Percentiles rank a stretch among this genome's conserved stretches.
These are phyloP conservation scores for Diaporthe citriasiana DNA, from an alignment of 2,329 filamentous ascomycete species.

Conservation along the genomic window DNA sequence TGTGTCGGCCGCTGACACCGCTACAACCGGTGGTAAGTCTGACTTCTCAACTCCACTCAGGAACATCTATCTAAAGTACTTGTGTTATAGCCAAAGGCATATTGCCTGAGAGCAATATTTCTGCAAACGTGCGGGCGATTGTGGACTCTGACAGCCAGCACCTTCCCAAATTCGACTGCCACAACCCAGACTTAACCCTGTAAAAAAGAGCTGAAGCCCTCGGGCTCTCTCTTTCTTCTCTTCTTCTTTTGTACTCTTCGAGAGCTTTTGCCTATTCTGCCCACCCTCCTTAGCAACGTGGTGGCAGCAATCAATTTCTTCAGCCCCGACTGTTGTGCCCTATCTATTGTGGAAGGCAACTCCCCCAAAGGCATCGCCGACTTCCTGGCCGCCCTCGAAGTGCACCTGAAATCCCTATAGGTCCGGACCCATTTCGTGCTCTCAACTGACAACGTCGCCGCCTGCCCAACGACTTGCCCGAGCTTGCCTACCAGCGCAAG, in stretches of 20 bases:
- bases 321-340: slow-evolving; percentile 62
- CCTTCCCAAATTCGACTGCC: neutral
- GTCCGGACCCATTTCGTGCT: slow-evolving; percentile 55
- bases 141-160: neutral
- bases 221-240: slow-evolving; percentile 40
- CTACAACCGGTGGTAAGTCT: neutral
- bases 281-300: slow-evolving; percentile 59
- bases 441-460: slow-evolving; percentile 60
- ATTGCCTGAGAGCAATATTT: neutral
- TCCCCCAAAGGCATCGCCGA: slow-evolving; percentile 65
- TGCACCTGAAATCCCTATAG: slow-evolving; percentile 54
- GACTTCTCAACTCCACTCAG: neutral
- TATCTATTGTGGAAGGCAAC: slow-evolving; percentile 70
- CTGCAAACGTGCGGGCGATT: neutral
- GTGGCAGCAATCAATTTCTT: slow-evolving; percentile 65
- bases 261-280: slow-evolving; percentile 52
- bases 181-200: neutral
- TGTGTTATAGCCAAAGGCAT: neutral
- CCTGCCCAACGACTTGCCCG: slow-evolving; percentile 66
- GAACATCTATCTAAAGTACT: neutral
- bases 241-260: slow-evolving; percentile 58
- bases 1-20: neutral
- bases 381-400: slow-evolving; percentile 49
- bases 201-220: neutral
- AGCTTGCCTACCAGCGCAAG: slow-evolving; percentile 61